These are phyloP conservation scores for Aureobasidium melanogenum DNA, from an alignment of 2,329 filamentous ascomycete genomes.

Conservation along the genomic window DNA sequence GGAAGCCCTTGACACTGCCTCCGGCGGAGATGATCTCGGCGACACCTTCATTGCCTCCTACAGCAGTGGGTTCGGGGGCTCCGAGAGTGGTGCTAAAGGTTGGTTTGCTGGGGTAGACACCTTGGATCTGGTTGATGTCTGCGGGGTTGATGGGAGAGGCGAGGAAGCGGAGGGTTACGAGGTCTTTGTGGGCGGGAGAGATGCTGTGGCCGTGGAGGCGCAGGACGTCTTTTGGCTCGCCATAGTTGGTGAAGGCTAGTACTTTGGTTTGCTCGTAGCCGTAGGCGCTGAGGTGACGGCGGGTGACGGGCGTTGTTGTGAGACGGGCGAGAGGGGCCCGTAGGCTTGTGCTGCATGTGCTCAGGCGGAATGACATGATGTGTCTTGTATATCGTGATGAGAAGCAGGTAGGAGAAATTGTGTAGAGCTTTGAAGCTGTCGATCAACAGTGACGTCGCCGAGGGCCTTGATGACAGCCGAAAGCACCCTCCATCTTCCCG, in stretches of 20 bases:
- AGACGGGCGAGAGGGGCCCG: background rate
- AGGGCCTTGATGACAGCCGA: background rate
- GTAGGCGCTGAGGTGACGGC: slow-evolving; percentile 49
- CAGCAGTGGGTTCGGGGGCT: slow-evolving; percentile 64
- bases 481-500: background rate
- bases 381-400: background rate
- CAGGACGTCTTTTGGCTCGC: slow-evolving; percentile 63
- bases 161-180: slow-evolving; percentile 76
- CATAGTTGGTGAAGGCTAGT: slow-evolving; percentile 65
- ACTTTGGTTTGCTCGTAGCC: slow-evolving; percentile 80
- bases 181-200: slow-evolving; percentile 60
- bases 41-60: slow-evolving; percentile 85
- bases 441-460: background rate
- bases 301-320: background rate
- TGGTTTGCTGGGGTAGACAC: slow-evolving; percentile 83
- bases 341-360: slow-evolving; percentile 6
- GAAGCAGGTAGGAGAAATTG: background rate
- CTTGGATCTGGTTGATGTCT: slow-evolving; percentile 96
- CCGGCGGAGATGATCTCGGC: slow-evolving; percentile 77
- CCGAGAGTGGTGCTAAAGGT: slow-evolving; percentile 67
- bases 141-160: slow-evolving; percentile 92
- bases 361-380: slow-evolving; percentile 8
- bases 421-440: background rate
- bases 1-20: slow-evolving; percentile 50
- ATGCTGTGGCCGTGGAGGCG: slow-evolving; percentile 69